Percentiles rank a stretch among this genome's conserved stretches.
phyloP scores from a whole-genome alignment of 106 monocot species.

The Dendrobium officinale region DNA sequence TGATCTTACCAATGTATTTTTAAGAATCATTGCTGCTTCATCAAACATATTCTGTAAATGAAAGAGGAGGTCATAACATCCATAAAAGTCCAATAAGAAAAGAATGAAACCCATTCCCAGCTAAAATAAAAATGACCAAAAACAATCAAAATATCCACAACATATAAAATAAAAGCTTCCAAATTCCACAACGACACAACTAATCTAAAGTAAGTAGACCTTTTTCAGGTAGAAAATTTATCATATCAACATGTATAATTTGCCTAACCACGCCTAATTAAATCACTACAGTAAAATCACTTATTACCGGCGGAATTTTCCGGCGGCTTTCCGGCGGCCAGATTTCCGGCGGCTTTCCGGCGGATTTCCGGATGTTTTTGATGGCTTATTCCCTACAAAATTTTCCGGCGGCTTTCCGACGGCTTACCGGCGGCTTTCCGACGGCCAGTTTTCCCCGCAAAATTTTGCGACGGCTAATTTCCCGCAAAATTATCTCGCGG shows the following conservation, averaged over 20 bases:
- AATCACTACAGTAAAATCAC: too few relatives aligned
- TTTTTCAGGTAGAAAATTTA: neutral
- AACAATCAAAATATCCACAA: neutral
- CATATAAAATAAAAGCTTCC: neutral
- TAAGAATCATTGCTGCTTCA: slow-evolving; percentile 85
- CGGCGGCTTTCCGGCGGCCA: too few relatives aligned
- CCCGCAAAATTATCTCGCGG: too few relatives aligned
- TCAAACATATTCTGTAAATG: slow-evolving; percentile 89
- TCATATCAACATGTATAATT: neutral
- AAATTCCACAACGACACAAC: neutral
- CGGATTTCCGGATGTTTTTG: too few relatives aligned
- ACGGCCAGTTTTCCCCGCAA: too few relatives aligned
- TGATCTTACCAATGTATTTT: slow-evolving; percentile 67
- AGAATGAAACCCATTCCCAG: slow-evolving; percentile 6
- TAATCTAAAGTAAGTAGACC: neutral
- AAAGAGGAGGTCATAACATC: slow-evolving; percentile 31
- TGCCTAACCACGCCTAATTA: neutral
- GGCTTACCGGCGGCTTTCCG: too few relatives aligned
- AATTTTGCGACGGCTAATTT: too few relatives aligned
- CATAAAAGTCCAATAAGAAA: slow-evolving; percentile 22
- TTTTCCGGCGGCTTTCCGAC: too few relatives aligned
- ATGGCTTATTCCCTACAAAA: too few relatives aligned
- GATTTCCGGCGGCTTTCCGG: too few relatives aligned
- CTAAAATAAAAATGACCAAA: neutral
- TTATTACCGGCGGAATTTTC: too few relatives aligned